phyloP scores from a whole-genome alignment of 108 stramenopile genomes.

The Pseudonitzschia delicatissima region DNA sequence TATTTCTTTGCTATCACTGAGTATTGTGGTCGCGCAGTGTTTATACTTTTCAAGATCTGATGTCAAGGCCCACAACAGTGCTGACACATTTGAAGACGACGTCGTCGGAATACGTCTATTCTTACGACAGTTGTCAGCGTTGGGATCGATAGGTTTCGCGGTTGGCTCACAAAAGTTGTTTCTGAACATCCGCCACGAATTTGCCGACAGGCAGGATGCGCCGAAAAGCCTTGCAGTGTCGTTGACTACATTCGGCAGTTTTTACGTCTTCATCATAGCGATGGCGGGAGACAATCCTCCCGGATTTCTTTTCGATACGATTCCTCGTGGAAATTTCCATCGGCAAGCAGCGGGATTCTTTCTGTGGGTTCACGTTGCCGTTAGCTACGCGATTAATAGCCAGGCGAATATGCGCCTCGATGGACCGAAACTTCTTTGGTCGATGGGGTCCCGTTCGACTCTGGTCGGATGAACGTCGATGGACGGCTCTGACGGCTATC shows the following conservation, averaged over 20 bases:
- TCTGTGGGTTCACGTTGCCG: conserved; percentile 72
- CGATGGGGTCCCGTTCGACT: conserved; percentile 19
- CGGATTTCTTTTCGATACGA: conserved; percentile 68
- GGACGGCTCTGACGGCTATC: conserved; percentile 47
- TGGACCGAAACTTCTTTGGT: conserved; percentile 56
- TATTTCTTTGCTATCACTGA: conserved; percentile 45
- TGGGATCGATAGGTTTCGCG: conserved; percentile 73
- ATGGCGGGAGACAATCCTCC: conserved; percentile 65
- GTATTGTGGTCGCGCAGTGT: conserved; percentile 61
- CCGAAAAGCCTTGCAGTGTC: conserved; percentile 47
- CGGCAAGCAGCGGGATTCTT: conserved; percentile 59
- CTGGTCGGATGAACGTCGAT: conserved; percentile 35
- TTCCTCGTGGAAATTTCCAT: conserved; percentile 28
- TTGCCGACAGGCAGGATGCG: conserved; percentile 52
- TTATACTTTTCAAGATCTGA: conserved; percentile 19
- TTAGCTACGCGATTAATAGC: conserved; percentile 74
- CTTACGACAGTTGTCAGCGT: conserved; percentile 44
- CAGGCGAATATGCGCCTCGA: conserved; percentile 70
- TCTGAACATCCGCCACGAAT: conserved; percentile 72
- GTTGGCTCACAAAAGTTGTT: conserved; percentile 69
- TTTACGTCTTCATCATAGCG: conserved; percentile 53
- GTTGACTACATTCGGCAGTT: conserved; percentile 40
- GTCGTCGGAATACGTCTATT: not conserved
- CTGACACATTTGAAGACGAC: not conserved
- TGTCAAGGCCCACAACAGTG: not conserved